phyloP scores from a whole-genome alignment of 176 grass and related monocot species.

The Ensete glaucum region DNA sequence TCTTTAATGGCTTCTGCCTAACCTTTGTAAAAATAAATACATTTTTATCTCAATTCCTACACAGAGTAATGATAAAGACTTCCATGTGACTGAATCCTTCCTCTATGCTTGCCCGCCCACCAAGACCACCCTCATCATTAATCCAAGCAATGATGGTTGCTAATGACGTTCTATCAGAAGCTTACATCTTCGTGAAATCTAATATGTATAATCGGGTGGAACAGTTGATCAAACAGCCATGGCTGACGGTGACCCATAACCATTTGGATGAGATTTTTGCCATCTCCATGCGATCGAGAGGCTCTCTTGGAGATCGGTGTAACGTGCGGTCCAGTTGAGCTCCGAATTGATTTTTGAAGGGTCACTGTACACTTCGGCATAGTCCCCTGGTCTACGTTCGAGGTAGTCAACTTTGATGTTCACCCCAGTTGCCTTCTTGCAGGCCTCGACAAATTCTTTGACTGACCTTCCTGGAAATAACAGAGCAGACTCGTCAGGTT shows the following conservation, averaged over 20 bases:
- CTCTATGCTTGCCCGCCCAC: not conserved
- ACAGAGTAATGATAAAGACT: not conserved
- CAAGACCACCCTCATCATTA: not conserved
- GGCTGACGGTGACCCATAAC: not conserved
- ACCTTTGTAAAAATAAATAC: not conserved
- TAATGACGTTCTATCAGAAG: not conserved
- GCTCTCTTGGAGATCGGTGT: slow-evolving; percentile 9
- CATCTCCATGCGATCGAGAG: slow-evolving; percentile 10
- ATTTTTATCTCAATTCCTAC: not conserved
- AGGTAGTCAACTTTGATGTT: slow-evolving; percentile 17
- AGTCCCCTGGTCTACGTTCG: slow-evolving; percentile 3
- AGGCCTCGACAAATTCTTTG: slow-evolving; percentile 18
- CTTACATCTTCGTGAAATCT: not conserved
- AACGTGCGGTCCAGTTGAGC: slow-evolving; percentile 7
- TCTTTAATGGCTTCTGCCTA: not conserved
- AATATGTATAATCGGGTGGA: not conserved
- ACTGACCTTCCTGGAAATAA: slow-evolving; percentile 11
- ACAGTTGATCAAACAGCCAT: not conserved
- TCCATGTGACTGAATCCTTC: not conserved
- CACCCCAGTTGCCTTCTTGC: slow-evolving; percentile 14
- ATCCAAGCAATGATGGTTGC: not conserved
- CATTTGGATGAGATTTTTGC: slow-evolving; percentile 2
- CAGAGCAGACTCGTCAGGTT: not conserved
- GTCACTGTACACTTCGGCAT: slow-evolving; percentile 14
- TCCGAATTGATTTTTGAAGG: slow-evolving; percentile 8